Evolutionary conservation across 305 asterid species (phyloP).

Genomic region (Lippia alba): DNA sequence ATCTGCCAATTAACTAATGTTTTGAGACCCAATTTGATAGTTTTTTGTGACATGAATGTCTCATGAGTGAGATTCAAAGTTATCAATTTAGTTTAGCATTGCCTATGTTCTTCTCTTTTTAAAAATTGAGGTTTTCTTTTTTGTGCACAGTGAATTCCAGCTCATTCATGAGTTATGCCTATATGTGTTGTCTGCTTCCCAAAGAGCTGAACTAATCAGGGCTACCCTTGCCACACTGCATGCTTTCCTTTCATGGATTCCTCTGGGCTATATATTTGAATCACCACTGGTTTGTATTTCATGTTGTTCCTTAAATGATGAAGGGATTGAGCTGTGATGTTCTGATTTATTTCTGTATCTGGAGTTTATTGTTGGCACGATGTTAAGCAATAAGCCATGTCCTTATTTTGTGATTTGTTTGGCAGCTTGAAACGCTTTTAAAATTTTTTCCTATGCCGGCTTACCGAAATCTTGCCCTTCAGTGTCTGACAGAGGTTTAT

Average conservation of each 20-base stretch:
- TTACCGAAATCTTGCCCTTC: constrained; percentile 91
- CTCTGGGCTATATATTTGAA: constrained; percentile 96
- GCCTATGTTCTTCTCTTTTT: constrained; percentile 10
- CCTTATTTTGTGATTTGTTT: constrained; percentile 33
- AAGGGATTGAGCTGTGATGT: constrained; percentile 13
- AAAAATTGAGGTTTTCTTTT: constrained; percentile 19
- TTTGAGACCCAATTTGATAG: too few species aligned
- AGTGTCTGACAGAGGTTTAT: constrained; percentile 89
- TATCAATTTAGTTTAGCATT: too few species aligned
- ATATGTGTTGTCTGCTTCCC: constrained; percentile 90
- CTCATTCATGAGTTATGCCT: constrained; percentile 96
- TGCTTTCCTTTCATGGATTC: constrained; percentile 99
- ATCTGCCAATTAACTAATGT: too few species aligned
- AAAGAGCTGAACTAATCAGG: constrained; percentile 94
- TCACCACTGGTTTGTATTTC: constrained; percentile 83
- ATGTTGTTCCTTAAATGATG: constrained; percentile 31
- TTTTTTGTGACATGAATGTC: too few species aligned
- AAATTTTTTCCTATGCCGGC: constrained; percentile 78
- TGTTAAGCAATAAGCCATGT: constrained; percentile 7
- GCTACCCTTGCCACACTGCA: constrained; percentile 95
- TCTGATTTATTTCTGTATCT: too few species aligned
- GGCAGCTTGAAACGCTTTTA: constrained; percentile 89
- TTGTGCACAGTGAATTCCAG: constrained; percentile 81
- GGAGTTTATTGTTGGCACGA: constrained; percentile 17
- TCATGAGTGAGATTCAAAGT: too few species aligned